Percentiles rank a stretch among this genome's conserved stretches.
phyloP scores from a whole-genome alignment of 1,284 basidiomycete genomes.

The Sphaerobolus stellatus region DNA sequence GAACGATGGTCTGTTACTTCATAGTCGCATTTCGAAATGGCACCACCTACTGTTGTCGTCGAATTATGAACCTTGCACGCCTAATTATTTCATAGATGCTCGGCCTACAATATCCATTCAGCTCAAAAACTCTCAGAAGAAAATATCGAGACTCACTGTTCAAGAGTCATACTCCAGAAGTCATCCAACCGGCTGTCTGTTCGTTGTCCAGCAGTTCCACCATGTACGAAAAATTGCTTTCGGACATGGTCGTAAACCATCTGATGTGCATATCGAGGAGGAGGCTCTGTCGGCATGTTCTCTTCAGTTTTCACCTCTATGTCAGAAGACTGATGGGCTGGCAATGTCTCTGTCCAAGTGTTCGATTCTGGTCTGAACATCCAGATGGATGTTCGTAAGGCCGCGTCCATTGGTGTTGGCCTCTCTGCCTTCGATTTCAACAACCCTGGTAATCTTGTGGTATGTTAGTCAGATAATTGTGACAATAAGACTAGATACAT shows the following conservation, averaged over 20 bases:
- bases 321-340: neutral
- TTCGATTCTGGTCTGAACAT: constrained; percentile 7
- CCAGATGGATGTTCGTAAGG: constrained; percentile 11
- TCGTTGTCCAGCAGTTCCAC: constrained; percentile 59
- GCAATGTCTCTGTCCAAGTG: constrained; percentile 1
- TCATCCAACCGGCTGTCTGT: constrained; percentile 61
- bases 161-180: constrained; percentile 70
- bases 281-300: constrained; percentile 37
- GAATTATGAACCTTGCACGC: constrained; percentile 56
- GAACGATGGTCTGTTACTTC: too few species aligned
- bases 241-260: constrained; percentile 64
- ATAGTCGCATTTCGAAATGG: too few species aligned
- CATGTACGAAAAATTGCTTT: constrained; percentile 63
- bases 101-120: too few species aligned
- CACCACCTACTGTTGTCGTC: constrained; percentile 62
- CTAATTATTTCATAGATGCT: constrained; percentile 65
- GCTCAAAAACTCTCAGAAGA: too few species aligned
- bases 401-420: constrained; percentile 1
- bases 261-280: constrained; percentile 71
- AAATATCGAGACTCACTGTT: constrained; percentile 50
- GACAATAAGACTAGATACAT: constrained; percentile 25
- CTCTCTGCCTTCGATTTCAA: constrained; percentile 7
- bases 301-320: constrained; percentile 12
- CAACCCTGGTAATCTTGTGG: constrained; percentile 8
- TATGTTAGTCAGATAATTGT: neutral